phyloP scores from a whole-genome alignment of 768 basidiomycete genomes.

The Collybia sordida region DNA sequence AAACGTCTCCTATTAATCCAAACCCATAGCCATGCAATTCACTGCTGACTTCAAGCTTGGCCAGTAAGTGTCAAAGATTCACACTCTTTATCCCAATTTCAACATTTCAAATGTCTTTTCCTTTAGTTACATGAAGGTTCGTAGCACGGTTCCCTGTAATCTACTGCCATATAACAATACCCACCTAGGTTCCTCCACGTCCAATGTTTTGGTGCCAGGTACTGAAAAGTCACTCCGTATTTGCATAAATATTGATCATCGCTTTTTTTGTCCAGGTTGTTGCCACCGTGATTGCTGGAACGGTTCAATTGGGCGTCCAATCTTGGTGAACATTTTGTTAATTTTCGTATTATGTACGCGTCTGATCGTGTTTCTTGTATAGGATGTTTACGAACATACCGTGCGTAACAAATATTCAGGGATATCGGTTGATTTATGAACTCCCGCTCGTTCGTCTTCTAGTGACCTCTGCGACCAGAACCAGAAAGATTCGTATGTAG shows the following conservation, averaged over 20 bases:
- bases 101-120: background rate
- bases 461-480: constrained; percentile 46
- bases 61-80: constrained; percentile 52
- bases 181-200: constrained; percentile 52
- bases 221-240: background rate
- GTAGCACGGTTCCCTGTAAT: constrained; percentile 12
- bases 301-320: constrained; percentile 66
- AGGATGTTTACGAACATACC: constrained; percentile 64
- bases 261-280: constrained; percentile 38
- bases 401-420: constrained; percentile 29
- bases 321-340: constrained; percentile 43
- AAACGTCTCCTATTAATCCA: constrained; percentile 16
- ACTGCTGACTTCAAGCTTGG: constrained; percentile 77
- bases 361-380: constrained; percentile 2
- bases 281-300: constrained; percentile 60
- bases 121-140: constrained; percentile 48
- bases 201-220: constrained; percentile 70
- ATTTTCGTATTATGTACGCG: background rate
- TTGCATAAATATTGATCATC: too few relatives aligned
- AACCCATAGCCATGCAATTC: constrained; percentile 58
- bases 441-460: background rate
- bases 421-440: background rate
- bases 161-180: background rate
- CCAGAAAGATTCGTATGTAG: constrained; percentile 42
- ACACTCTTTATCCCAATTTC: too few relatives aligned